These are phyloP conservation scores for Xylariaceae sp. DNA, from an alignment of 2,329 filamentous ascomycete species.

Conservation along the genomic window DNA sequence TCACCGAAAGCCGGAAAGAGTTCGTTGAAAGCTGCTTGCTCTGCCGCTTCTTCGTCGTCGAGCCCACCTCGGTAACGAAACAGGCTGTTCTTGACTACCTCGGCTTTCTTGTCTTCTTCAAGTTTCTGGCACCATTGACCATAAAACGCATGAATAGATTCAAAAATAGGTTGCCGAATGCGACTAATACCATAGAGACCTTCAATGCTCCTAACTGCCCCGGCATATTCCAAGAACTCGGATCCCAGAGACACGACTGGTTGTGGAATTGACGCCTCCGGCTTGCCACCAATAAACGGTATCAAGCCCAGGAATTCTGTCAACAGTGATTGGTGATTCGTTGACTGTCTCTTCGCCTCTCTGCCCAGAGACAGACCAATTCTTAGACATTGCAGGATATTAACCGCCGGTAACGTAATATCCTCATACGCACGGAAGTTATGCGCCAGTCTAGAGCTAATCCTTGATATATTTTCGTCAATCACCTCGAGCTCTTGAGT, in stretches of 20 bases:
- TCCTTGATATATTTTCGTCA: conserved; percentile 57
- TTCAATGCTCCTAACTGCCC: conserved; percentile 45
- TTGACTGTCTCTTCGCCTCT: conserved; percentile 36
- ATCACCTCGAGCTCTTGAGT: conserved; percentile 48
- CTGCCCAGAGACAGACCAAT: conserved; percentile 66
- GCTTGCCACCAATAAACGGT: conserved; percentile 53
- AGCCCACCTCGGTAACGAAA: conserved; percentile 79
- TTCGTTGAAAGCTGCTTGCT: conserved; percentile 69
- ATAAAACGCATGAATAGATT: conserved; percentile 69
- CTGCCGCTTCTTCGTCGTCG: conserved; percentile 70
- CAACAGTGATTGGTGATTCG: conserved; percentile 20
- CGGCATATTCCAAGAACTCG: conserved; percentile 50
- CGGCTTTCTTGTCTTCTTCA: conserved; percentile 68
- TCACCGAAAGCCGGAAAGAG: conserved; percentile 77
- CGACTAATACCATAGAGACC: conserved; percentile 40
- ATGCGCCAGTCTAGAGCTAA: conserved; percentile 64
- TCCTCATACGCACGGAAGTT: conserved; percentile 81
- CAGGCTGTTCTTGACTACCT: conserved; percentile 68
- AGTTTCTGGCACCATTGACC: conserved; percentile 75
- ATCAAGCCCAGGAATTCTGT: conserved; percentile 42
- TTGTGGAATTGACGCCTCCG: conserved; percentile 27
- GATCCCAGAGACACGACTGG: conserved; percentile 35
- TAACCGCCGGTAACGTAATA: conserved; percentile 71
- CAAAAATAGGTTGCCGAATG: conserved; percentile 55
- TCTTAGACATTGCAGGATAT: conserved; percentile 73